Conservation (phyloP, 2,329 filamentous ascomycete genomes). For the Cladosporium colombiae region DNA sequence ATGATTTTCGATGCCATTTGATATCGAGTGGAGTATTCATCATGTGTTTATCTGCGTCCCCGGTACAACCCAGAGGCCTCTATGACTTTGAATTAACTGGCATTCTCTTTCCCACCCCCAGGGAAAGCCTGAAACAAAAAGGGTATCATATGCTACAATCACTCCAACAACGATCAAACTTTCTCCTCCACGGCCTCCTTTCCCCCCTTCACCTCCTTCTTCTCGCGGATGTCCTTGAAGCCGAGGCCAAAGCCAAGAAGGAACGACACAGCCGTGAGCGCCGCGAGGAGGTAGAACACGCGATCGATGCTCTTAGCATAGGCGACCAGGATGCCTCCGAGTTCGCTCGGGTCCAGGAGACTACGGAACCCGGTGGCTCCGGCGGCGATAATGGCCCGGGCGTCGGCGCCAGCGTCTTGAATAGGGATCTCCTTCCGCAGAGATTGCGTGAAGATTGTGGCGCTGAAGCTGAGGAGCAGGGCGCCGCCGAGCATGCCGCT, state of each 20-base stretch:
- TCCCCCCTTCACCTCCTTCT: conserved; percentile 13
- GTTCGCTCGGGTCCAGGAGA: conserved; percentile 34
- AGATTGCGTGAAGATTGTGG: conserved; percentile 39
- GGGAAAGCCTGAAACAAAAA: neutral
- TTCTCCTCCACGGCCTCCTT: conserved; percentile 7
- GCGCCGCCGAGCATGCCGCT: conserved; percentile 35
- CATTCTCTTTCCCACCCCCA: neutral
- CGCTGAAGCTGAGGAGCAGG: conserved; percentile 34
- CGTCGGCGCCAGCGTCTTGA: conserved; percentile 37
- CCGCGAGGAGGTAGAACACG: conserved; percentile 46
- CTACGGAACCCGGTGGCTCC: conserved; percentile 46
- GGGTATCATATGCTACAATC: neutral
- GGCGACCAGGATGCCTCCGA: conserved; percentile 43
- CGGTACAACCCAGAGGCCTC: neutral
- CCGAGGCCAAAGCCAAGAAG: conserved; percentile 48
- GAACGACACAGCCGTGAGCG: conserved; percentile 34
- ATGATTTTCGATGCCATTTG: no score
- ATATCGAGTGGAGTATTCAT: neutral
- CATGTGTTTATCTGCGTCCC: neutral
- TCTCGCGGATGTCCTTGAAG: conserved; percentile 47
- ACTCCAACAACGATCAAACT: neutral
- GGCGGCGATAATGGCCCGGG: conserved; percentile 42
- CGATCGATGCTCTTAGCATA: conserved; percentile 44
- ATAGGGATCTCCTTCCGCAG: conserved; percentile 37
- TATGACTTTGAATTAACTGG: neutral